Evolutionary conservation across 805 yeast species (phyloP), one percentile per base, ranked within the genome.

Genomic region (Lipomyces yamadae): DNA sequence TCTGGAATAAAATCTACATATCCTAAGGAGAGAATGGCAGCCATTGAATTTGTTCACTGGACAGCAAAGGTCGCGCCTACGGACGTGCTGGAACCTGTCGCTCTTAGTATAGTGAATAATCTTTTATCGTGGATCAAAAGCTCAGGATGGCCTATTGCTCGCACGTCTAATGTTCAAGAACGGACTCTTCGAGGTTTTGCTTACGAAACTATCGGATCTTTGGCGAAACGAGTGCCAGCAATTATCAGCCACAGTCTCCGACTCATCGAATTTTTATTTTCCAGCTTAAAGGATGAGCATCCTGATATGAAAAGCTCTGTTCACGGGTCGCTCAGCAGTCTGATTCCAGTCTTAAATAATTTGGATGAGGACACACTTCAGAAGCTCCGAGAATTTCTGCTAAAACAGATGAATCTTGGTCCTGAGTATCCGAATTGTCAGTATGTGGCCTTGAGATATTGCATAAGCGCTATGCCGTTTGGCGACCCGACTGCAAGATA

Each of bases 131-230:
- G 73, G 70, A 77, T 78, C 52, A 58, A 48, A 15, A 68, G 66
- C 24, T 70, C 72, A 18, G 81, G 80, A 18, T 77, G 79, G 80
- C 79, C 80, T 5, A 30, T 69, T 29, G 60, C 66, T 3, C 60
- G 48, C 18, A 48, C 45, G 10, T 29, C 62, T 29, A 59, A 61
- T 10, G 58, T 58, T 11, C 66, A 65, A 18, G 73, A 61, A 32
- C 62, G 58, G 2, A 71, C 77, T 4, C 88, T 85, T 70, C 82
- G 95, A 71, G 83, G 84, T 72, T 77, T 82, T 50, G 91, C 90
- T 71, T 93, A 91, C 74, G 97, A 91, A 75, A 88, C 96, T 0
- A 76, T 93, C 32, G 95, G 96, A 1, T 82, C 86, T 29, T 80
- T 93, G n/a, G 42, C 54, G 7, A 65, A 63, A 33, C 60, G 73